A percentile compares a stretch with the other conserved stretches of the same genome.
phyloP scores from a whole-genome alignment of 2,329 filamentous ascomycete species.

The Magnaporthiopsis rhizophila region DNA sequence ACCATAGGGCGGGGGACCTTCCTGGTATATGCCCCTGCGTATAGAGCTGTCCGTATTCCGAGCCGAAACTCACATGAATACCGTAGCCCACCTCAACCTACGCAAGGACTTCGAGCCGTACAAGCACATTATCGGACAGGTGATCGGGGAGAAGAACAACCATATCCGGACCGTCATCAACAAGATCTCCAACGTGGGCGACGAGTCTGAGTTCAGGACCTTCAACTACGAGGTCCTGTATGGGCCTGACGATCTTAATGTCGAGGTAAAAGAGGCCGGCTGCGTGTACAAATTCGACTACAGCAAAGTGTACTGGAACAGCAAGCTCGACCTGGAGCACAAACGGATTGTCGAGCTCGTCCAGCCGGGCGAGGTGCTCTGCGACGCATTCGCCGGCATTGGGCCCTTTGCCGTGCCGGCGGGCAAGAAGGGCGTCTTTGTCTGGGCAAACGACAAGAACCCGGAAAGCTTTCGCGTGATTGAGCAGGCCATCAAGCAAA shows the following conservation, averaged over 20 bases:
- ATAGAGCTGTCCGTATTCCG: no score
- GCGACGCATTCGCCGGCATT: slow-evolving; percentile 95
- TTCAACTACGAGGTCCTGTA: slow-evolving; percentile 87
- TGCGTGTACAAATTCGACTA: slow-evolving; percentile 94
- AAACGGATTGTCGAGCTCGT: slow-evolving; percentile 70
- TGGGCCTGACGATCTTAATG: slow-evolving; percentile 74
- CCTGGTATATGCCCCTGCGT: no score
- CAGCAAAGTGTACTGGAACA: slow-evolving; percentile 97
- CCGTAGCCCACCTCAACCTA: slow-evolving; percentile 77
- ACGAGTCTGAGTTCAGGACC: slow-evolving; percentile 78
- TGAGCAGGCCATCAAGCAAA: slow-evolving; percentile 59
- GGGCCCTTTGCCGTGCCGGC: slow-evolving; percentile 92
- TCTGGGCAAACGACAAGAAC: slow-evolving; percentile 96
- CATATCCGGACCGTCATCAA: slow-evolving; percentile 85
- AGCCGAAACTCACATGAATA: not conserved
- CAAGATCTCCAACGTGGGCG: slow-evolving; percentile 84
- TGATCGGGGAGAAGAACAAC: slow-evolving; percentile 85
- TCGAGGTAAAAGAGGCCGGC: slow-evolving; percentile 71
- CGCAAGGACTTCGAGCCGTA: slow-evolving; percentile 76
- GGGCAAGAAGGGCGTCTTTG: slow-evolving; percentile 81
- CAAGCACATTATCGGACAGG: slow-evolving; percentile 75
- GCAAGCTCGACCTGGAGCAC: slow-evolving; percentile 82
- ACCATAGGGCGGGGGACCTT: not conserved
- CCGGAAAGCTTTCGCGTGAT: slow-evolving; percentile 76
- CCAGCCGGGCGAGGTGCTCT: slow-evolving; percentile 77